Conservation (phyloP, 1,139 yeast species). For the Taiozyma sp. region DNA sequence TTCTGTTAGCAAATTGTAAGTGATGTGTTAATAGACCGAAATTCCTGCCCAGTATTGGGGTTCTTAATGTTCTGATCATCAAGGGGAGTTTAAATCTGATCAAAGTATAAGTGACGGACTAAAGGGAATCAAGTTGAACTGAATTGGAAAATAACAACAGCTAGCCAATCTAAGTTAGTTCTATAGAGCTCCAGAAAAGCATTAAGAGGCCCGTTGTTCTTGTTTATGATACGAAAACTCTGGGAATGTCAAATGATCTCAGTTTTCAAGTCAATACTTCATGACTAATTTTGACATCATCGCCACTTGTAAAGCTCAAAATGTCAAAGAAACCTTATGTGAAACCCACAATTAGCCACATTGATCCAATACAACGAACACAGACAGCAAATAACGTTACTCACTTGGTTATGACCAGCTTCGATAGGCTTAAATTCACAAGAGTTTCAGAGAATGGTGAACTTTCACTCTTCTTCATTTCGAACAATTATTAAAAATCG, state of each 20-base stretch:
- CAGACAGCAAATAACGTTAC: neutral
- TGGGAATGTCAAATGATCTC: neutral
- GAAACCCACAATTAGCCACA: neutral
- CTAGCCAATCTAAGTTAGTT: neutral
- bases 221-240: no score
- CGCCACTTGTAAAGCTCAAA: neutral
- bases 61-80: neutral
- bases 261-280: neutral
- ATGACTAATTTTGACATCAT: neutral
- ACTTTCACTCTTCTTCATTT: neutral
- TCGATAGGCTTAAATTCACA: neutral
- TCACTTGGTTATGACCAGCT: neutral
- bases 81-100: neutral
- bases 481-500: neutral
- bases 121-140: neutral
- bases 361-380: neutral
- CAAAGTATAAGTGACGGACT: neutral
- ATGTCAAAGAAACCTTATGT: neutral
- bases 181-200: neutral
- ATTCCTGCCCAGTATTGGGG: neutral
- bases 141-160: neutral
- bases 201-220: neutral
- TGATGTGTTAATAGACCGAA: neutral
- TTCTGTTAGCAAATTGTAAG: neutral
- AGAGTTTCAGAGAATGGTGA: neutral